Base-by-base conservation (phyloP, 2,329 filamentous ascomycete genomes). In the Colletotrichum sp. region DNA sequence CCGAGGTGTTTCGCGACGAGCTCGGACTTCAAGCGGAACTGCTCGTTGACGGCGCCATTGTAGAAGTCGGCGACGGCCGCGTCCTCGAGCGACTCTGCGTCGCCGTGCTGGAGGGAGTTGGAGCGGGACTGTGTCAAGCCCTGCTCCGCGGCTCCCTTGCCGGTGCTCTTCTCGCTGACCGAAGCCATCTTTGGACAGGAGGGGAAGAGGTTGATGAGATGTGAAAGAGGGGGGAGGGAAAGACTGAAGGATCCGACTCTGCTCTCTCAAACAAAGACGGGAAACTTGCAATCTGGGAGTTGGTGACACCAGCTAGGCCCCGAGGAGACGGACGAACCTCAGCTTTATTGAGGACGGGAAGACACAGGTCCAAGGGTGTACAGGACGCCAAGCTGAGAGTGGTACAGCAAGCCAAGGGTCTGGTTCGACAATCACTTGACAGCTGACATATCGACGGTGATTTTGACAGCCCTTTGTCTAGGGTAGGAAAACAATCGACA, bases 31-130 rank as follows among this genome's bases (percentile, higher is more conserved):
- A 83, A 72, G 3, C 82, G 81, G 69, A 84, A 84, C 15, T 78
- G 72, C 32, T 84, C 81, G 26, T 78, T 79, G 24, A 83, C 79
- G 8, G 81, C 78, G 39, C 71, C 77, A 10, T 84, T 84, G 72
- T 87, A 88, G 77, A 87, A 87, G 13, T 83, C 81, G 34, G 80
- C 79, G 59, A 81, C 77, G 15, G 80, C 78, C 1, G 78, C 65
- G 67, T 86, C 83, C 55, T 83, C 81, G 9, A 65, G 70, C 6
- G 73, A 73, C 16, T 63, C 71, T 6, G 44, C 74, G 18, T 76
- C 74, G 18, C 74, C 70, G 26, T 65, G 57, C 21, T 65, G 71
- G 10, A 76, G 26, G 15, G 74, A 74, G 57, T 65, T 71, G 39
- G 74, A 76, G 15, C 32, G 64, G 32, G 74, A 64, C 36, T 66